A percentile compares a stretch with the other conserved stretches of the same genome.
Conservation (phyloP, 129 eudicot genomes). For the Arctium lappa region DNA sequence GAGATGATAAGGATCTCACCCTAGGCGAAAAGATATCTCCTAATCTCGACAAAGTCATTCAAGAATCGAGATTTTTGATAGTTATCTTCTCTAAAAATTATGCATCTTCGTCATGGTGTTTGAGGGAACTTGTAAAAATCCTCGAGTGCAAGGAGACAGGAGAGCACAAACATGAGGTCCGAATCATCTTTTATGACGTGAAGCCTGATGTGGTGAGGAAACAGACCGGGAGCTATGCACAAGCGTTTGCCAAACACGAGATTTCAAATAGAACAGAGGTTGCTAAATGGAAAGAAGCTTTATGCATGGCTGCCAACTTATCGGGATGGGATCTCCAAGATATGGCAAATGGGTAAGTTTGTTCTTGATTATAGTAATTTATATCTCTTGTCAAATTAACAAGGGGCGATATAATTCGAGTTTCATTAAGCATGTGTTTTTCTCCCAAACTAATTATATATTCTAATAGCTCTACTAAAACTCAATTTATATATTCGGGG, state of each 20-base stretch:
- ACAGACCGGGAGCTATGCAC: not conserved
- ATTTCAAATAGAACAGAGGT: not conserved
- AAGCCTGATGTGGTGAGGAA: constrained; percentile 20
- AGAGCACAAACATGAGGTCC: constrained; percentile 6
- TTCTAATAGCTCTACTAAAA: no score
- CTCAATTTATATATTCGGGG: no score
- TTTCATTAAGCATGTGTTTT: not conserved
- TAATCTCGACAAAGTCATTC: constrained; percentile 22
- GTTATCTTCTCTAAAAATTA: constrained; percentile 28
- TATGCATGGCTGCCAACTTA: not conserved
- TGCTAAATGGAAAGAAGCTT: constrained; percentile 1
- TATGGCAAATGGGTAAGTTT: not conserved
- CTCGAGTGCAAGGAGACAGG: constrained; percentile 5
- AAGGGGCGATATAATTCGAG: not conserved
- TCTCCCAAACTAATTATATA: not conserved
- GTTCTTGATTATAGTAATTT: no score
- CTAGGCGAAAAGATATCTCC: not conserved
- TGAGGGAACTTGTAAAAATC: constrained; percentile 28
- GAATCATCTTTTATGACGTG: constrained; percentile 25
- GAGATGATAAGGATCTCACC: not conserved
- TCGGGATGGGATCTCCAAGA: constrained; percentile 11
- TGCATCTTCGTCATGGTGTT: constrained; percentile 35
- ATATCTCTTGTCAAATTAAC: not conserved
- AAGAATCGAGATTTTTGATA: constrained; percentile 21
- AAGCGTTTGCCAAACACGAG: constrained; percentile 17